These are phyloP conservation scores for Thecaphora thlaspeos DNA, from an alignment of 1,284 basidiomycete genomes.

Conservation along the genomic window DNA sequence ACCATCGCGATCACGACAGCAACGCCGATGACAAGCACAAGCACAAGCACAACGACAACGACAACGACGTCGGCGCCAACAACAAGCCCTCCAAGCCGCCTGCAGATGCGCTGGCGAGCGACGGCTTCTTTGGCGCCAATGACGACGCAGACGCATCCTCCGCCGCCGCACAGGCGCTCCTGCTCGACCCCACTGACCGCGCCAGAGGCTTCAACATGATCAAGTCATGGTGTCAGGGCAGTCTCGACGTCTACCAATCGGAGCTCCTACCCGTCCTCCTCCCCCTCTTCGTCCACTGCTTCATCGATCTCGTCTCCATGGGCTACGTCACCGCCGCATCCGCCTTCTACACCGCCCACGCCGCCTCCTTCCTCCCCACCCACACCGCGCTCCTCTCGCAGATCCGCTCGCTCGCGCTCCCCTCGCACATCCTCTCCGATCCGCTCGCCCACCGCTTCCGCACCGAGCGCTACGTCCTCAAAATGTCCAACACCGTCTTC, in stretches of 20 bases:
- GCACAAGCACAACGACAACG: constrained; percentile 12
- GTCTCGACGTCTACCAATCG: constrained; percentile 79
- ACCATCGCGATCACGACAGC: constrained; percentile 44
- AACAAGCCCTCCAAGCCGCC: constrained; percentile 25
- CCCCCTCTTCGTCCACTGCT: constrained; percentile 96
- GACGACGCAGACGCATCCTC: constrained; percentile 30
- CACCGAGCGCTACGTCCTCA: constrained; percentile 84
- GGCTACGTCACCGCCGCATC: constrained; percentile 78
- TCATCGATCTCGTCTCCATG: constrained; percentile 86
- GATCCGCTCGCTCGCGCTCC: constrained; percentile 77
- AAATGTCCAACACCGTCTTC: constrained; percentile 88
- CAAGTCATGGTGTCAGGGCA: constrained; percentile 90
- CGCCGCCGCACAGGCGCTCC: constrained; percentile 72
- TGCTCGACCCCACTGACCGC: constrained; percentile 82
- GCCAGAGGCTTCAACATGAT: constrained; percentile 82
- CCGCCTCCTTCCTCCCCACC: constrained; percentile 68
- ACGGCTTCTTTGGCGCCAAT: constrained; percentile 13
- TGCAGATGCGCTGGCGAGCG: constrained; percentile 71
- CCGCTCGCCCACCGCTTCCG: constrained; percentile 80
- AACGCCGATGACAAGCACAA: constrained; percentile 2
- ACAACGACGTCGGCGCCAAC: constrained; percentile 15
- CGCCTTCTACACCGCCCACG: constrained; percentile 73
- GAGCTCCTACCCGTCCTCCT: constrained; percentile 90
- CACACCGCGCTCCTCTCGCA: constrained; percentile 76
- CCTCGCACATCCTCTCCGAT: constrained; percentile 76